Conservation (phyloP, 495 filamentous ascomycete species). For the Trichoderma orchidacearum region DNA sequence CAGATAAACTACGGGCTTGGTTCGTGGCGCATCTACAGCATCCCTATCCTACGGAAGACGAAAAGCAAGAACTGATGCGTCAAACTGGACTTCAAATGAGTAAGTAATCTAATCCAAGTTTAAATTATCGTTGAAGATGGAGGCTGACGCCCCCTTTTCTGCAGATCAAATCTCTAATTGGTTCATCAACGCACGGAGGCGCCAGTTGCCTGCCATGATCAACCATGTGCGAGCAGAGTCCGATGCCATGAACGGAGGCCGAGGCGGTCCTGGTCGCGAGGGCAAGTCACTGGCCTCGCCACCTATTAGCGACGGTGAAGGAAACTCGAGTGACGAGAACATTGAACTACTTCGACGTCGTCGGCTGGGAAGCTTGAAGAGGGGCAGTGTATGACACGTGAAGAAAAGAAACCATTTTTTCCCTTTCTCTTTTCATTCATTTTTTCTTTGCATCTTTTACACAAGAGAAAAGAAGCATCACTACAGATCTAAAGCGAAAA, state of each 20-base stretch:
- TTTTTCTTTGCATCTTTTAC: no score
- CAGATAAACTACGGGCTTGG: conserved; percentile 70
- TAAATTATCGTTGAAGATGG: background rate
- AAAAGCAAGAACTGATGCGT: conserved; percentile 71
- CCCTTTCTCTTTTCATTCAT: no score
- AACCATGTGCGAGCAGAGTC: conserved; percentile 34
- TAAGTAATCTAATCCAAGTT: conserved; percentile 37
- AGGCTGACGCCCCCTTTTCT: conserved; percentile 5
- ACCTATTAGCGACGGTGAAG: conserved; percentile 25
- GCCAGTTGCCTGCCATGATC: conserved; percentile 56
- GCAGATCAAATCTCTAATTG: conserved; percentile 73
- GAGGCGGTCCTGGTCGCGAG: conserved; percentile 6
- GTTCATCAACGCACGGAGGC: conserved; percentile 85
- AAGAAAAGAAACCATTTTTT: no score
- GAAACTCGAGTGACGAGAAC: conserved; percentile 18
- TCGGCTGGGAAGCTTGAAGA: background rate
- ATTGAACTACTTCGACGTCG: conserved; percentile 7
- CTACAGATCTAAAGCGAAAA: no score
- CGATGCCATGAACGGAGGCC: conserved; percentile 11
- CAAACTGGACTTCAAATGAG: conserved; percentile 68
- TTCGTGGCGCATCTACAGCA: conserved; percentile 63
- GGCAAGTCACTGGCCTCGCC: conserved; percentile 9
- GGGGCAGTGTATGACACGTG: background rate
- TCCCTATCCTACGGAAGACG: conserved; percentile 82
- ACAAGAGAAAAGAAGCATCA: no score